A percentile compares a stretch with the other conserved stretches of the same genome.
phyloP scores from a whole-genome alignment of 257 asterid species.

The Ballota nigra region DNA sequence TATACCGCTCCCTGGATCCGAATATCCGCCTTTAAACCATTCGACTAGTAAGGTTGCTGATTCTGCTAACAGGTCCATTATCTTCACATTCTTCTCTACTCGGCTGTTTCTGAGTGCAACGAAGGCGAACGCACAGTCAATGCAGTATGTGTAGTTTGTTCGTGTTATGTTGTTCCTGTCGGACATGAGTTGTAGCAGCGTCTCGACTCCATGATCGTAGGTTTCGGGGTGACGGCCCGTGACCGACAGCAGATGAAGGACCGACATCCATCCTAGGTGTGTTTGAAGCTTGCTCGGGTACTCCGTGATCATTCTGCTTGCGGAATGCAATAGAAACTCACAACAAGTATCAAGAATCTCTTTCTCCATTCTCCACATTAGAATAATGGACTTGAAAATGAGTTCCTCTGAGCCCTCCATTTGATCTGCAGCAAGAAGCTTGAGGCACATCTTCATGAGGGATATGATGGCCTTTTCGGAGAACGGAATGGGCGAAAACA shows the following conservation, averaged over 20 bases:
- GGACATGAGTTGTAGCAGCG: slow-evolving; percentile 58
- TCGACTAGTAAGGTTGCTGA: slow-evolving; percentile 66
- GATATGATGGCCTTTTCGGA: slow-evolving; percentile 66
- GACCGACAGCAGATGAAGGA: slow-evolving; percentile 67
- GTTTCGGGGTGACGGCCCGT: slow-evolving; percentile 92
- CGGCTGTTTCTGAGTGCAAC: slow-evolving; percentile 81
- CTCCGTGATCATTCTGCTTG: slow-evolving; percentile 55
- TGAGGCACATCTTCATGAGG: slow-evolving; percentile 64
- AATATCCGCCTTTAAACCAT: slow-evolving; percentile 68
- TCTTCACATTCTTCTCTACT: slow-evolving; percentile 59
- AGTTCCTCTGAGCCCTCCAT: slow-evolving; percentile 63
- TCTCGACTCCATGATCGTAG: slow-evolving; percentile 69
- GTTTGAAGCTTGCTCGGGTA: slow-evolving; percentile 63
- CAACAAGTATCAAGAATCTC: slow-evolving; percentile 83
- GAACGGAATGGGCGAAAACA: slow-evolving; percentile 75
- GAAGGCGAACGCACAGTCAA: slow-evolving; percentile 82
- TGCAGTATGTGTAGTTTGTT: slow-evolving; percentile 62
- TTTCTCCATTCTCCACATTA: slow-evolving; percentile 85
- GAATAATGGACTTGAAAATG: slow-evolving; percentile 70
- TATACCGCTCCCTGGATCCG: slow-evolving; percentile 64
- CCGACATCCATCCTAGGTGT: slow-evolving; percentile 75
- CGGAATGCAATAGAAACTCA: slow-evolving; percentile 57
- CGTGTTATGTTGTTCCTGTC: slow-evolving; percentile 47
- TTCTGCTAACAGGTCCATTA: slow-evolving; percentile 74
- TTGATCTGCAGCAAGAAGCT: slow-evolving; percentile 55